Evolutionary conservation across 2,329 filamentous ascomycete species (phyloP), one percentile per base, ranked within the genome.

Genomic region (Colletotrichum liaoningense): DNA sequence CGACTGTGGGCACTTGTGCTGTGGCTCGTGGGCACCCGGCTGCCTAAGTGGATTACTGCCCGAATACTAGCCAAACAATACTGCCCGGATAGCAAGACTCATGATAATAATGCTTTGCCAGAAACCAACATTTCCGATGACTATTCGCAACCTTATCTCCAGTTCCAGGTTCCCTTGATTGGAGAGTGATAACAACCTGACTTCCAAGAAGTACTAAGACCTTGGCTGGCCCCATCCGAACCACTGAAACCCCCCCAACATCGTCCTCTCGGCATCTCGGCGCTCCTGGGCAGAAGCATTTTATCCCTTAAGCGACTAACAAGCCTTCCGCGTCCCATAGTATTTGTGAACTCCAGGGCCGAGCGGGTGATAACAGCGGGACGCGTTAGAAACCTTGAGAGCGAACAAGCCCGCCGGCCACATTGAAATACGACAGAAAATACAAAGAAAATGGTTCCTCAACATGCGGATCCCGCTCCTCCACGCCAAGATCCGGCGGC

Each of bases 161-260:
- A 2, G 24, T 54, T 9, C 1, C 7, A 38, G 28, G 14, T n/a
- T 12, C 11, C 3, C 9, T 35, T 70, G 54, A 73, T 75, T 73
- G 73, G 70, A 46, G 49, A 9, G 16, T 57, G 73, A 73, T 75
- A 75, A 75, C 12, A 58, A 14, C 2, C 59, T 62, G 35, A 69
- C 64, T 52, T 63, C 64, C 64, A 73, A 69, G 65, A 69, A 66
- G 12, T 63, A 52, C 35, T 52, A 65, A 66, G 52, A 33, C 35
- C 73, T 75, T 73, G 70, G 73, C 70, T n/a, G 1, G 35, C 57
- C 57, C 2, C 14, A 16, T 24, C 3, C 5, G 7, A 33, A n/a
- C 70, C 70, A 70, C 54, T 73, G 35, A 70, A 70, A 54, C 46
- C 2, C 2, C 19, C 4, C 19, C 55, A 22, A 46, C 35, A 22